Conservation (phyloP, 495 filamentous ascomycete genomes). For the Glarea lozoyensis region DNA sequence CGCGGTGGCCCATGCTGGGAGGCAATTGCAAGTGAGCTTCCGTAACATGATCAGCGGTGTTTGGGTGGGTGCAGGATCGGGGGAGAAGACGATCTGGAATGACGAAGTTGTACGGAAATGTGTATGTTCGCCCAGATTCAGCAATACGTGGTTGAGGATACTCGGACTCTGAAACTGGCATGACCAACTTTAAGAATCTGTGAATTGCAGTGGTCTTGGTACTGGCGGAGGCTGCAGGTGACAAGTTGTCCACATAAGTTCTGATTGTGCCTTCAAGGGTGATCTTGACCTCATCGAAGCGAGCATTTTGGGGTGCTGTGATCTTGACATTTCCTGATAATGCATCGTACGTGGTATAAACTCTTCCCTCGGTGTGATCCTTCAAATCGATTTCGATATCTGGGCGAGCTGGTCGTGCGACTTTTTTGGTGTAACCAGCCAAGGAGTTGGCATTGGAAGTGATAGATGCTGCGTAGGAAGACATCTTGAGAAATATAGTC, state of each 20-base stretch:
- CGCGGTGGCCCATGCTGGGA: slow-evolving; percentile 65
- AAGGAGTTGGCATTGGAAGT: slow-evolving; percentile 10
- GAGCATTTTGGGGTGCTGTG: slow-evolving; percentile 52
- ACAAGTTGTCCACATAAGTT: slow-evolving; percentile 25
- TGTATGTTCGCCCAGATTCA: slow-evolving; percentile 56
- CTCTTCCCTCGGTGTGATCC: slow-evolving; percentile 23
- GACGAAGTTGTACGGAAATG: slow-evolving; percentile 80
- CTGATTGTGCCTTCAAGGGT: slow-evolving; percentile 59
- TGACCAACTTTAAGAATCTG: slow-evolving; percentile 70
- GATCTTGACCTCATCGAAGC: slow-evolving; percentile 77
- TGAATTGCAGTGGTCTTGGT: slow-evolving; percentile 37
- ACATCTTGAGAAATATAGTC: slow-evolving; percentile 1
- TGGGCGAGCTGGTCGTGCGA: slow-evolving; percentile 9
- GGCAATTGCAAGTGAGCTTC: slow-evolving; percentile 71
- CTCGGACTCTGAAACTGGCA: slow-evolving; percentile 60
- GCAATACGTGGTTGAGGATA: slow-evolving; percentile 66
- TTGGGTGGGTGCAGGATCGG: slow-evolving; percentile 50
- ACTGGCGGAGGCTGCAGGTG: slow-evolving; percentile 31
- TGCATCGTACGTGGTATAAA: slow-evolving; percentile 40
- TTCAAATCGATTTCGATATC: slow-evolving; percentile 30
- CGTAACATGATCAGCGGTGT: slow-evolving; percentile 47
- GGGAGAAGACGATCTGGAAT: slow-evolving; percentile 59
- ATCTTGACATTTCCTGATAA: slow-evolving; percentile 45
- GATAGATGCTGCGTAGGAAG: slow-evolving; percentile 12
- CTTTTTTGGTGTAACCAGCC: slow-evolving; percentile 13